Percentiles rank a stretch among this genome's conserved stretches.
These are phyloP conservation scores for Fusarium decemcellulare DNA, from an alignment of 2,329 filamentous ascomycete species.

Conservation along the genomic window DNA sequence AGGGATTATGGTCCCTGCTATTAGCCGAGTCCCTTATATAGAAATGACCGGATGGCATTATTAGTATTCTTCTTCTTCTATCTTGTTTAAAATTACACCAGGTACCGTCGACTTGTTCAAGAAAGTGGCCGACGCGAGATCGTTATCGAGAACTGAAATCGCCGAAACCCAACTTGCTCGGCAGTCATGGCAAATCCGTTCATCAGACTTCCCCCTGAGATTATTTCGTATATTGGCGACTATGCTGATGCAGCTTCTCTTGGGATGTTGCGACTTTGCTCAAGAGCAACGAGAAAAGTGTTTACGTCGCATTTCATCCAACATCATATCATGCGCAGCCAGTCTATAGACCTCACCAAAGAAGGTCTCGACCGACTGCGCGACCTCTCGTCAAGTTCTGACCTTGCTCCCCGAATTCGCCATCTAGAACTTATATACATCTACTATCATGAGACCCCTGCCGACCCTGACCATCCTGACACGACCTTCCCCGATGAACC, in stretches of 20 bases:
- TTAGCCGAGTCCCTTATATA: not conserved
- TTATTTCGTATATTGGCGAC: not conserved
- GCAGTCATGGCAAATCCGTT: not conserved
- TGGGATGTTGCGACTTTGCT: constrained; percentile 1
- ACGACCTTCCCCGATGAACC: not conserved
- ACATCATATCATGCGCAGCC: not conserved
- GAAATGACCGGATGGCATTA: not conserved
- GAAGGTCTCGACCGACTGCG: not conserved
- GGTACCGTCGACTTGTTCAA: not conserved
- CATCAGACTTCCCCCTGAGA: not conserved
- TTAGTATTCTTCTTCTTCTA: not conserved
- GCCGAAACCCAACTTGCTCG: not conserved
- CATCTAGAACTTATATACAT: not conserved
- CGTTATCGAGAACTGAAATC: not conserved
- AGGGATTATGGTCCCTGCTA: too few species aligned
- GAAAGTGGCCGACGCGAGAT: not conserved
- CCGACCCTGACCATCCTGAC: not conserved
- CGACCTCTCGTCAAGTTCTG: not conserved
- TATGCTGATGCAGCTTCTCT: not conserved
- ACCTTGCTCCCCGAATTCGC: not conserved
- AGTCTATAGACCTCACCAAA: constrained; percentile 2
- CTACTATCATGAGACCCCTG: constrained; percentile 1
- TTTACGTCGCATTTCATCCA: not conserved
- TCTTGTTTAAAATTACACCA: not conserved
- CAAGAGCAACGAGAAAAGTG: not conserved